Percentiles rank a stretch among this genome's conserved stretches.
These are phyloP conservation scores for Nannochloropsis gaditana DNA, from an alignment of 108 stramenopile genomes.

Conservation along the genomic window DNA sequence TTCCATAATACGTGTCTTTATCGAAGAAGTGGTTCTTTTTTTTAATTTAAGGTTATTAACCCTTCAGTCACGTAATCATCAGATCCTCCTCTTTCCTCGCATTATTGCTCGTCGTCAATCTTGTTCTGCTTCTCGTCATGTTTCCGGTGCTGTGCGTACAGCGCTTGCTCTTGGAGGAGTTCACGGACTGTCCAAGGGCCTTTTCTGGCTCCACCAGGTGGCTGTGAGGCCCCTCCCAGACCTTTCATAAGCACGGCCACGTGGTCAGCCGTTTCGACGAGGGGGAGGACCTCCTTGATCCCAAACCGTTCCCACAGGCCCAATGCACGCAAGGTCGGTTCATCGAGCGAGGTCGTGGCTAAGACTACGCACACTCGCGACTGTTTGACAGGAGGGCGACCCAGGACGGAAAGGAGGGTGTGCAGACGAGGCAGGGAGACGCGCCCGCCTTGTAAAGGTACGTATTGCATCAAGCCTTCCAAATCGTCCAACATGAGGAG, in stretches of 20 bases:
- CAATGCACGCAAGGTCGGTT: not conserved
- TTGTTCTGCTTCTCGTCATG: not conserved
- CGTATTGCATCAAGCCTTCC: constrained; percentile 2
- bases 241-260: not conserved
- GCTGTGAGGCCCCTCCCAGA: not conserved
- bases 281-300: not conserved
- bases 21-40: too few relatives aligned
- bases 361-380: not conserved
- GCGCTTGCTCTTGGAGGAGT: not conserved
- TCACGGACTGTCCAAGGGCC: not conserved
- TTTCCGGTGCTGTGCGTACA: not conserved
- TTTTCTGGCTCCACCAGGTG: too few relatives aligned
- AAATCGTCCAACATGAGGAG: constrained; percentile 1
- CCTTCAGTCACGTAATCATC: too few relatives aligned
- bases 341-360: not conserved
- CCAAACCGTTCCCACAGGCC: not conserved
- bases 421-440: constrained; percentile 16
- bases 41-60: too few relatives aligned
- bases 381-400: not conserved
- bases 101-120: not conserved
- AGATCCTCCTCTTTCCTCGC: too few relatives aligned
- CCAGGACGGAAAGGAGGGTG: not conserved
- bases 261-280: not conserved
- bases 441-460: constrained; percentile 1
- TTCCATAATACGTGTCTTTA: too few relatives aligned